Percentiles rank a stretch among this genome's conserved stretches.
These are phyloP conservation scores for Pinus albicaulis DNA, from an alignment of 75 land plant genomes.

Conservation along the genomic window DNA sequence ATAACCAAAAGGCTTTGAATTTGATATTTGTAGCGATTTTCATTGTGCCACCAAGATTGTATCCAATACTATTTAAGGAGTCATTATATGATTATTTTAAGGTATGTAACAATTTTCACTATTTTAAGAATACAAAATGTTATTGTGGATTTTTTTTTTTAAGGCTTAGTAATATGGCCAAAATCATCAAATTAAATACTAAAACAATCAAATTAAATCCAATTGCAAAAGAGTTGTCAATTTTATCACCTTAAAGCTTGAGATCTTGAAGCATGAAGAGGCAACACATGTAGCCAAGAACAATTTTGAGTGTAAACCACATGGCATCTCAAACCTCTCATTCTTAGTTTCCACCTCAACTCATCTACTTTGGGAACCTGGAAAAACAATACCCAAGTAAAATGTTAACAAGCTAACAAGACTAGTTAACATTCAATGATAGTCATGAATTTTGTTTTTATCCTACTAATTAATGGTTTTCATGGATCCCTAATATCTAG, in stretches of 20 bases:
- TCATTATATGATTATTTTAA: no score
- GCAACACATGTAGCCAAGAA: conserved; percentile 62
- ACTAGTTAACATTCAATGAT: background rate
- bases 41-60: no score
- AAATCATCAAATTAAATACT: no score
- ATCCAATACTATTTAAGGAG: no score
- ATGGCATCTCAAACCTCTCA: conserved; percentile 71
- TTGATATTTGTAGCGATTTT: no score
- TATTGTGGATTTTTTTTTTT: no score
- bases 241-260: conserved; percentile 67
- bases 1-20: no score
- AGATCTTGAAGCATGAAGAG: conserved; percentile 71
- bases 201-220: background rate
- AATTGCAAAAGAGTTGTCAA: background rate
- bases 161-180: no score
- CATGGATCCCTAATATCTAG: background rate
- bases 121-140: no score
- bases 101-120: no score
- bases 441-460: background rate
- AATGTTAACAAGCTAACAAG: background rate
- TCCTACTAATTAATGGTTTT: background rate
- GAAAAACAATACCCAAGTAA: background rate
- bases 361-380: conserved; percentile 64
- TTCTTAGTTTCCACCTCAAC: conserved; percentile 37
- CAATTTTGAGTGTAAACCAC: conserved; percentile 56